These are phyloP conservation scores for Globisporangium paroecandrum DNA, from an alignment of 352 stramenopile species.

Conservation along the genomic window DNA sequence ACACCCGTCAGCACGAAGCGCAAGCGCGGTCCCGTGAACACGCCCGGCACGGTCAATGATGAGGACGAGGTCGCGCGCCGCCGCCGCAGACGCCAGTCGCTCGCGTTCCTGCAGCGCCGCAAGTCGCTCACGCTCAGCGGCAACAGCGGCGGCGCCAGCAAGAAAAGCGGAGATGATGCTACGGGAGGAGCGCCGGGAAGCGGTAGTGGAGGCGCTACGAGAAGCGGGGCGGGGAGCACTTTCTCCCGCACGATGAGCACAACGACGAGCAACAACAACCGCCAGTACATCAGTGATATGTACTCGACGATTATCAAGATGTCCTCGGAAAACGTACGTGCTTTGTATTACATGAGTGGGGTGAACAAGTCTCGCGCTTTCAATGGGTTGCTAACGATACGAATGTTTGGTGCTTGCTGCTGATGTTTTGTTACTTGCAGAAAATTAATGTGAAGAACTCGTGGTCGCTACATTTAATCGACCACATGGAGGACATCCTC, in stretches of 20 bases:
- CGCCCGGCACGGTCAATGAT: slow-evolving; percentile 40
- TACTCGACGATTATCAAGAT: slow-evolving; percentile 92
- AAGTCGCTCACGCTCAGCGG: slow-evolving; percentile 57
- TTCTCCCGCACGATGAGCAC: slow-evolving; percentile 14
- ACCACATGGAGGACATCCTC: slow-evolving; percentile 96
- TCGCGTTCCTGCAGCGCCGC: slow-evolving; percentile 69
- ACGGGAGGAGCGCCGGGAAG: slow-evolving; percentile 4
- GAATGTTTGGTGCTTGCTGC: background rate
- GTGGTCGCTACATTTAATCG: slow-evolving; percentile 96
- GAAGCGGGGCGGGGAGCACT: background rate
- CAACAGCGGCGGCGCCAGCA: slow-evolving; percentile 20
- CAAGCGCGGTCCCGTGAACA: slow-evolving; percentile 30
- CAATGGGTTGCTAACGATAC: background rate
- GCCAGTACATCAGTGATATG: slow-evolving; percentile 89
- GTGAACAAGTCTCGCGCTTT: background rate
- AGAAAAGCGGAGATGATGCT: slow-evolving; percentile 15
- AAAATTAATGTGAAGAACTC: slow-evolving; percentile 98
- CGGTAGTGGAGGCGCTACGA: background rate
- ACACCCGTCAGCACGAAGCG: slow-evolving; percentile 26
- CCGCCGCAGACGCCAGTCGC: slow-evolving; percentile 53
- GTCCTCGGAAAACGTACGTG: slow-evolving; percentile 84
- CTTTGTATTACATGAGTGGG: background rate
- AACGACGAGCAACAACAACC: slow-evolving; percentile 26
- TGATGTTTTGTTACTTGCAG: slow-evolving; percentile 26
- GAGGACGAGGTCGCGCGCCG: slow-evolving; percentile 67